phyloP scores from a whole-genome alignment of 2,329 filamentous ascomycete genomes.

The Phialophora expanda region DNA sequence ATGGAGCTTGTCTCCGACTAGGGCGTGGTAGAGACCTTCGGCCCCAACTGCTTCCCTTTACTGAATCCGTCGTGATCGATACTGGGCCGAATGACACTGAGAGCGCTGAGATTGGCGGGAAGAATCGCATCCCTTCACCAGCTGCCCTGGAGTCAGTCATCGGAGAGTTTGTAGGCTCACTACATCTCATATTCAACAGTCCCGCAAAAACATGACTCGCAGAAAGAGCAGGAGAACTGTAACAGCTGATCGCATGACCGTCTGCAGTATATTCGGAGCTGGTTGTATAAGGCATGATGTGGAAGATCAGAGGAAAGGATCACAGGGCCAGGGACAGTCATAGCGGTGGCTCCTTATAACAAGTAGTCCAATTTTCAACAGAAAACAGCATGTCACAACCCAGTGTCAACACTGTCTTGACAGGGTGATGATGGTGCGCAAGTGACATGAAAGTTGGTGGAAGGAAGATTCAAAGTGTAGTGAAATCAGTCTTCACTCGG shows the following conservation, averaged over 20 bases:
- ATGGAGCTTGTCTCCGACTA: background rate
- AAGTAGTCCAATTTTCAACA: background rate
- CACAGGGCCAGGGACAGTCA: background rate
- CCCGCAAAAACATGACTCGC: background rate
- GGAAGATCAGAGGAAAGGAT: background rate
- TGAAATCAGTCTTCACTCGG: constrained; percentile 1
- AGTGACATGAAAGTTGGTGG: background rate
- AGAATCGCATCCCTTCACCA: background rate
- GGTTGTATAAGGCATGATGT: background rate
- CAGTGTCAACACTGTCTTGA: background rate
- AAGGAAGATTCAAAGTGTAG: background rate
- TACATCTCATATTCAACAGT: background rate
- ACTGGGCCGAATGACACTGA: background rate
- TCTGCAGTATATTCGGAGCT: background rate
- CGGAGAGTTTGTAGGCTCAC: background rate
- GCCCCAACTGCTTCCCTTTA: background rate
- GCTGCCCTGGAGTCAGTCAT: background rate
- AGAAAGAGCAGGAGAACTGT: background rate
- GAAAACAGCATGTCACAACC: background rate
- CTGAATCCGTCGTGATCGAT: background rate
- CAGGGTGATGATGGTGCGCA: background rate
- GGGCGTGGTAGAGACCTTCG: background rate
- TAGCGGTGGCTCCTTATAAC: background rate
- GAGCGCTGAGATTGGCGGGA: background rate
- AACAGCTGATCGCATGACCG: background rate